Conservation (phyloP, 148 eudicot species). For the Rhododendron vialii region DNA sequence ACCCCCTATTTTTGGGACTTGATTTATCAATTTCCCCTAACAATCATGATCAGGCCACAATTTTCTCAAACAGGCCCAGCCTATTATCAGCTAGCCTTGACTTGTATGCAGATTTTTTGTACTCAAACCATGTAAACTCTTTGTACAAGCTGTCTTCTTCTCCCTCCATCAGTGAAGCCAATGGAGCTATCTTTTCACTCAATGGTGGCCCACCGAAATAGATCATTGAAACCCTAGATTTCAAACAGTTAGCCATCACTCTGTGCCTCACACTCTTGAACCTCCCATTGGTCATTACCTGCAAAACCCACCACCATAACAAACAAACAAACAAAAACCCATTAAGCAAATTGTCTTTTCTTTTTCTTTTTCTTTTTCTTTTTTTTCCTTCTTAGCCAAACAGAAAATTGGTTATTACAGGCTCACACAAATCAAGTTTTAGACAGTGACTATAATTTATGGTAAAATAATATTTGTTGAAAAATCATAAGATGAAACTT, state of each 20-base stretch:
- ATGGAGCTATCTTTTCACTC: conserved; percentile 52
- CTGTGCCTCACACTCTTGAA: conserved; percentile 55
- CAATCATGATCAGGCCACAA: conserved; percentile 22
- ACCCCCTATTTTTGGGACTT: not conserved
- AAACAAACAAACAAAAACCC: not conserved
- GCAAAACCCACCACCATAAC: not conserved
- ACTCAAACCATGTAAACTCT: conserved; percentile 59
- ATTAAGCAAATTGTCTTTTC: not conserved
- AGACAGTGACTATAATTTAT: not conserved
- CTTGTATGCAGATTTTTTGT: conserved; percentile 50
- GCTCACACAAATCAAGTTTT: not conserved
- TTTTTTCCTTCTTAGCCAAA: not conserved
- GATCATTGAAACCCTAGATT: conserved; percentile 57
- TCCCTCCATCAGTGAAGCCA: conserved; percentile 39
- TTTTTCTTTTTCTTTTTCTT: not conserved
- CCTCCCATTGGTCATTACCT: conserved; percentile 62
- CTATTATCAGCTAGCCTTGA: conserved; percentile 44
- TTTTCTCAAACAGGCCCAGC: conserved; percentile 42
- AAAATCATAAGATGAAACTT: not conserved
- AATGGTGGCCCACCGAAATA: conserved; percentile 59
- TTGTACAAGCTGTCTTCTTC: conserved; percentile 51
- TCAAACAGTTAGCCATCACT: conserved; percentile 36
- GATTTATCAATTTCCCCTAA: not conserved
- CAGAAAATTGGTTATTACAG: not conserved
- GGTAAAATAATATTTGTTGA: not conserved